Evolutionary conservation across 805 yeast genomes (phyloP), one percentile per base, ranked within the genome.

Genomic region (Pichia heedii): DNA sequence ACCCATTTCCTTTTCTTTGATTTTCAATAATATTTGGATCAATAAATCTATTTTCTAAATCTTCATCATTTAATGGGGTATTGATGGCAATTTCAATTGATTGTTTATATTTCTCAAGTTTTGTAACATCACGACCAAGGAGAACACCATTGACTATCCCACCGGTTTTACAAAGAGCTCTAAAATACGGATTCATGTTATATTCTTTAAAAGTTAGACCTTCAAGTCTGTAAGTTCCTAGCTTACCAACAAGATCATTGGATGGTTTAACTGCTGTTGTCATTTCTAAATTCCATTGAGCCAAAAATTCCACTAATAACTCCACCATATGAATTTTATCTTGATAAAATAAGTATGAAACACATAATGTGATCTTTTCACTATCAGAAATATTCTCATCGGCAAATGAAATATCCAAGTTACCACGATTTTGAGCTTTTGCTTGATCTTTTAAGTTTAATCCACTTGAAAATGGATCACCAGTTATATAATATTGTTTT

Each of bases 401-500:
- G 11, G 37, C 36, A 39, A 56, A 58, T 10, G 30, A 22, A 13
- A 51, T 37, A 29, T 55, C 56, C 13, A 35, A 35, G 19, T 47
- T 42, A 29, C 42, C 24, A 50, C 27, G 30, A 43, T 44, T 24
- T 19, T 41, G 39, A 64, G 56, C 15, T 41, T 36, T 4, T 57
- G 60, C 21, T 54, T 60, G 45, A 66, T 69, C 44, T 60, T 67
- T 26, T 58, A 61, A 19, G 67, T 63, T 36, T 7, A 32, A 27
- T 5, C 29, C 15, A 4, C 43, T n/a, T 3, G 43, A 12, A 32
- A 40, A 41, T 16, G 52, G 42, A 37, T 77, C 77, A 21, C 95
- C 95, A 6, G 79, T 69, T 30, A 76, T 69, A 49, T 81, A 70
- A 52, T 70, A 90, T 36, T 69, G 65, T 47, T 67, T 64, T 20